Evolutionary conservation across 73 alveolate species (phyloP).

Genomic region (Blepharisma stoltei): DNA sequence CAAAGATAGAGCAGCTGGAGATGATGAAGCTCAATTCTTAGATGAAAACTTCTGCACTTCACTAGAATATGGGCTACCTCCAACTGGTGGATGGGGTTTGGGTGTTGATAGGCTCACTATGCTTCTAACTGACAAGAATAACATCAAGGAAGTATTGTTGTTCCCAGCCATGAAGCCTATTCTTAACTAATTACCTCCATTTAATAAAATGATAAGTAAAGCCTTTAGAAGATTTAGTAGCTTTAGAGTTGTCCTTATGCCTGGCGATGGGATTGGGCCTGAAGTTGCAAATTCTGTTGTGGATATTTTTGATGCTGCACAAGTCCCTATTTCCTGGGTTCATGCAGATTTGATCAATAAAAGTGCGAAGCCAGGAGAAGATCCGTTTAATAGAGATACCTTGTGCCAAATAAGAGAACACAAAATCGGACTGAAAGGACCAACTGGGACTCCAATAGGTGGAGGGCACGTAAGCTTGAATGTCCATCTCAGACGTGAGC

Average conservation of each 20-base stretch:
- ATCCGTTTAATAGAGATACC: conserved; percentile 55
- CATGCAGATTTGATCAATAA: conserved; percentile 44
- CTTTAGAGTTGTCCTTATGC: conserved; percentile 50
- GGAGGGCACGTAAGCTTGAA: conserved; percentile 72
- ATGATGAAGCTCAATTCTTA: conserved; percentile 88
- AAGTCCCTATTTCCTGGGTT: conserved; percentile 75
- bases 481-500: conserved; percentile 69
- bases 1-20: conserved; percentile 87
- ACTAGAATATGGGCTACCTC: conserved; percentile 95
- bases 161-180: conserved; percentile 94
- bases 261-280: conserved; percentile 84
- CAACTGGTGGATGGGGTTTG: conserved; percentile 98
- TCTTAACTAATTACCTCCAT: too few relatives aligned
- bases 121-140: conserved; percentile 90
- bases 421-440: conserved; percentile 69
- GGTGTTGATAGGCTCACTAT: conserved; percentile 96
- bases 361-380: conserved; percentile 53
- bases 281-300: conserved; percentile 65
- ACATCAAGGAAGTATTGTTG: conserved; percentile 93
- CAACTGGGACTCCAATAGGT: conserved; percentile 76
- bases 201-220: neutral
- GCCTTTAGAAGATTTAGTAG: neutral
- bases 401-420: conserved; percentile 44
- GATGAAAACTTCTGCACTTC: conserved; percentile 91
- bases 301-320: conserved; percentile 65